Percentiles rank a stretch among this genome's conserved stretches.
Evolutionary conservation across 176 grass and related monocot genomes (phyloP).

Genomic region (Dactylis glomerata): DNA sequence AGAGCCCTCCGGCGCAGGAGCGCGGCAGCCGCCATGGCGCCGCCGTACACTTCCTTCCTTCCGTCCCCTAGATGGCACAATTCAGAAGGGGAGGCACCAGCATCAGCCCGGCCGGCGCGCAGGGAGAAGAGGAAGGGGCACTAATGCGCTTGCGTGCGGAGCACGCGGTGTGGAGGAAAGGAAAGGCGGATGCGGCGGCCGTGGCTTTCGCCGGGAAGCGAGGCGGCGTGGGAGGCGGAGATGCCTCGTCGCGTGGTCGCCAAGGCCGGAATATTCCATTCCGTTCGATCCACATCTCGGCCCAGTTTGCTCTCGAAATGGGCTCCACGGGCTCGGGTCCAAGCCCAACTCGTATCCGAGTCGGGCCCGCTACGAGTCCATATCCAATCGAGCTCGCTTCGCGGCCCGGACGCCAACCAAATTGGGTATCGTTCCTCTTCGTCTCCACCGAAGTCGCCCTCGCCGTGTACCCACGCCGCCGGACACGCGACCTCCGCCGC

Average conservation of each 20-base stretch:
- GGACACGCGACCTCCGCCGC: constrained; percentile 7
- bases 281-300: background rate
- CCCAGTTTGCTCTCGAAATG: background rate
- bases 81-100: background rate
- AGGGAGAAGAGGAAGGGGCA: background rate
- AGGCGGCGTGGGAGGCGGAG: constrained; percentile 25
- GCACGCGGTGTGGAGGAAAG: background rate
- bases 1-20: constrained; percentile 32
- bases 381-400: constrained; percentile 6
- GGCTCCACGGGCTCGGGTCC: background rate
- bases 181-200: background rate
- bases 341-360: background rate
- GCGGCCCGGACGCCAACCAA: constrained; percentile 8
- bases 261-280: constrained; percentile 36
- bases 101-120: background rate
- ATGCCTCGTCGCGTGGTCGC: constrained; percentile 20
- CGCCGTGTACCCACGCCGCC: background rate
- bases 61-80: background rate
- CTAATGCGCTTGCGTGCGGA: background rate
- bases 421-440: background rate
- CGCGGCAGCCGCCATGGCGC: constrained; percentile 32
- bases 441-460: constrained; percentile 4
- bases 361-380: background rate
- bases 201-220: constrained; percentile 31
- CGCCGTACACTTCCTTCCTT: background rate